Percentiles rank a stretch among this genome's conserved stretches.
phyloP scores from a whole-genome alignment of 352 stramenopile species.

The Hyaloperonospora arabidopsidis region DNA sequence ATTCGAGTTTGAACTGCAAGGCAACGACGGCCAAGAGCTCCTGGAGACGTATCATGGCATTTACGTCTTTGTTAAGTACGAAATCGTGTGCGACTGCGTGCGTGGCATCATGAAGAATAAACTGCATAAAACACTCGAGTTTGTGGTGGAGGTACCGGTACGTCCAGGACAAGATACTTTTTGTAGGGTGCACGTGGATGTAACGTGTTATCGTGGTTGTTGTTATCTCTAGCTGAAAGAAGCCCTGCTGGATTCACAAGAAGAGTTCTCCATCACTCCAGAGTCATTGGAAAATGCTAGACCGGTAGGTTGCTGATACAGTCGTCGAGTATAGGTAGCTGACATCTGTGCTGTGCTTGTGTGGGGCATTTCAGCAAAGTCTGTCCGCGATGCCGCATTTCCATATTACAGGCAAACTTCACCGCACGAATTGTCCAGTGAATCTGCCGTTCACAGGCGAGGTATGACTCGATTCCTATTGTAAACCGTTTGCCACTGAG shows the following conservation, averaged over 20 bases:
- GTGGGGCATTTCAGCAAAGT: conserved; percentile 33
- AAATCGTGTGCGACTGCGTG: conserved; percentile 77
- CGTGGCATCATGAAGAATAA: conserved; percentile 85
- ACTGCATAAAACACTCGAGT: conserved; percentile 79
- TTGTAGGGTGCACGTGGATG: not conserved
- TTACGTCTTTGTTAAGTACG: conserved; percentile 88
- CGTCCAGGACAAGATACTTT: not conserved
- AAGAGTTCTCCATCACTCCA: conserved; percentile 79
- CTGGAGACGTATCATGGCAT: conserved; percentile 91
- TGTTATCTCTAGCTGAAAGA: conserved; percentile 33
- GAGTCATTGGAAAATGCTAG: conserved; percentile 80
- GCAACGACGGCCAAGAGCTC: conserved; percentile 56
- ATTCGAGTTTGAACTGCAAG: conserved; percentile 82
- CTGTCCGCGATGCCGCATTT: conserved; percentile 63
- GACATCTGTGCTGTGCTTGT: conserved; percentile 6
- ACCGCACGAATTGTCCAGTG: conserved; percentile 86
- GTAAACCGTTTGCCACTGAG: not conserved
- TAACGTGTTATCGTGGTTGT: not conserved
- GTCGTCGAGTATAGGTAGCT: not conserved
- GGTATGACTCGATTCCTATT: conserved; percentile 23
- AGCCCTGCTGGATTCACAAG: conserved; percentile 49
- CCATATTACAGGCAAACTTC: conserved; percentile 70
- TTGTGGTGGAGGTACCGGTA: conserved; percentile 87
- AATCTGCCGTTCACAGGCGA: conserved; percentile 86
- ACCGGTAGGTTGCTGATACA: conserved; percentile 20